These are phyloP conservation scores for Lagenaria siceraria DNA, from an alignment of 306 rosid species.

Conservation along the genomic window DNA sequence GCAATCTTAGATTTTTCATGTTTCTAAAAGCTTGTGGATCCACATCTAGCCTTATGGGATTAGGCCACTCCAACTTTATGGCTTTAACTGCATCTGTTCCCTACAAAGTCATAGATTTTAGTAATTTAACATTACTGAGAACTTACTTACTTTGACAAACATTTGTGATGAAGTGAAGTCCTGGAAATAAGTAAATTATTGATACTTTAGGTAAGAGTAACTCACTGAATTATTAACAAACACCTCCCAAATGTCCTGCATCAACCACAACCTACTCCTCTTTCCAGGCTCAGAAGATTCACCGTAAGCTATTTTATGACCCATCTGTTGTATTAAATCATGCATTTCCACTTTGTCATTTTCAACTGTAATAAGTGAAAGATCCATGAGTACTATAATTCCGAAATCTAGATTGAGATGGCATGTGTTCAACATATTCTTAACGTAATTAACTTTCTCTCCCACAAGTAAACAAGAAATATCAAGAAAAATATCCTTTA, in stretches of 20 bases:
- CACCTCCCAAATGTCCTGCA: background rate
- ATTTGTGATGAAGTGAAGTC: background rate
- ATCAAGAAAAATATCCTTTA: slow-evolving; percentile 25
- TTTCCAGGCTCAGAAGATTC: background rate
- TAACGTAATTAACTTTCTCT: background rate
- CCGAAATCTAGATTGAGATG: slow-evolving; percentile 10
- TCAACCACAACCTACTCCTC: slow-evolving; percentile 9
- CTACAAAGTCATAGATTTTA: background rate
- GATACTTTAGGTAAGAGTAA: background rate
- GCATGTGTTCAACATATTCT: slow-evolving; percentile 9
- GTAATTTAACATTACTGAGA: background rate
- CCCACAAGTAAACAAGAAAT: slow-evolving; percentile 28
- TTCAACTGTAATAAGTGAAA: slow-evolving; percentile 11
- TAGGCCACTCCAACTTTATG: background rate
- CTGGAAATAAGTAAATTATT: background rate
- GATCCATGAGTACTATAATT: slow-evolving; percentile 1
- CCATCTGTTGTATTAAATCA: slow-evolving; percentile 24
- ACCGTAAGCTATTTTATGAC: slow-evolving; percentile 12
- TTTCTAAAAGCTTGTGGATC: background rate
- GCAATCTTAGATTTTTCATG: background rate
- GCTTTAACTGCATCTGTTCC: background rate
- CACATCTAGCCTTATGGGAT: background rate
- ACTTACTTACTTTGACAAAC: background rate
- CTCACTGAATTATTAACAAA: background rate
- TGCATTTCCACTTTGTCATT: background rate